Evolutionary conservation across 2,329 filamentous ascomycete genomes (phyloP), one percentile per base, ranked within the genome.

Genomic region (Ophiostoma populinum): DNA sequence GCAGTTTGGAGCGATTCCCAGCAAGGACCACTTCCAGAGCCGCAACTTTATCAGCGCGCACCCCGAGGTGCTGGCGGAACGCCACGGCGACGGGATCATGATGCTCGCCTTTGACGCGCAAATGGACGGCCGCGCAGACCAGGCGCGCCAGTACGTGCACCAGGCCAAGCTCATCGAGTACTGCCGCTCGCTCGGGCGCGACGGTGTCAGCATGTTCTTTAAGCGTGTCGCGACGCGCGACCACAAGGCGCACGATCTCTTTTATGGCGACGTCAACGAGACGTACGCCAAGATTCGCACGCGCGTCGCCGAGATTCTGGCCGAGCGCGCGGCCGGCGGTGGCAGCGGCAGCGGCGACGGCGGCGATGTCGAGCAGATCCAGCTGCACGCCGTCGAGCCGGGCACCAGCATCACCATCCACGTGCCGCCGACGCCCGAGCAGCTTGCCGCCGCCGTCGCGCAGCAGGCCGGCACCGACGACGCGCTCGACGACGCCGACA

Each of bases 371-470:
- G 90, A 98, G 60, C 87, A 94, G 56, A 98, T 98, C 46, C 92
- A 98, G 57, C 67, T 98, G 31, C 90, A 98, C 52, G 87, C 90
- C 11, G 86, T 98, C 9, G 85, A 94, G 54, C 87, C 87, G 0
- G 80, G 79, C 32, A 94, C 87, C 3, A 77, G 80, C 41, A 94
- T 98, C 53, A 80, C 81, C 51, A 94, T 95, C 55, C 70, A 60
- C 36, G 77, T 92, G 25, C 87, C 90, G 10, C 63, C 78, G 1
- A 63, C 65, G 25, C 64, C 71, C 17, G 79, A 75, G 26, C 21
- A 22, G 18, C 10, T 26, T 9, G 21, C 20, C 12, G 7, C 3
- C n/a, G 24, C 21, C n/a, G 31, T 21, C n/a, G n/a, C 12, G 26
- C 20, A 15, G 15, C 31, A 22, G n/a, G 27, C n/a, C 12, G 29